Conservation (phyloP, 805 yeast species). For the Yarrowia yakushimensis region DNA sequence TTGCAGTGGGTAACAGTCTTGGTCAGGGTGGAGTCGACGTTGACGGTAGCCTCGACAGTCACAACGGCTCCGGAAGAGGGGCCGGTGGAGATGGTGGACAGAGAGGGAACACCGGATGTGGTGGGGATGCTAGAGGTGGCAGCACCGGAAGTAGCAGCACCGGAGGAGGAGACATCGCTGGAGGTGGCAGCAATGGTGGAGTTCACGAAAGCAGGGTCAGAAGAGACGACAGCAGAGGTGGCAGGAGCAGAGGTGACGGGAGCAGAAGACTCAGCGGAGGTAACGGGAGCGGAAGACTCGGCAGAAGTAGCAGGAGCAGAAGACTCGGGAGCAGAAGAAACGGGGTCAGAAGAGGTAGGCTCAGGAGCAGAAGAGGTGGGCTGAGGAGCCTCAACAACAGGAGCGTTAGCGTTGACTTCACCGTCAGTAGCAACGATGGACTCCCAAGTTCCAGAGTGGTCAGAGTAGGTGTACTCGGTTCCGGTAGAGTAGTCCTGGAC, state of each 20-base stretch:
- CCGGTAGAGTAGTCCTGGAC: slow-evolving; percentile 57
- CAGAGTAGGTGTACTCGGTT: slow-evolving; percentile 42
- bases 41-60: not conserved
- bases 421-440: slow-evolving; percentile 45
- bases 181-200: slow-evolving; percentile 13
- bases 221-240: not conserved
- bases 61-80: not conserved
- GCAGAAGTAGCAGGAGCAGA: not conserved
- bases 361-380: not conserved
- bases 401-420: slow-evolving; percentile 37
- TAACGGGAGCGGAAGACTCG: not conserved
- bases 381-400: not conserved
- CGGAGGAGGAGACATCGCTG: not conserved
- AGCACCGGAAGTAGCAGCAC: not conserved
- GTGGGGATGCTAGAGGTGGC: not conserved
- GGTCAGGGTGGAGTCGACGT: slow-evolving; percentile 11
- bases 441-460: slow-evolving; percentile 41
- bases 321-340: not conserved
- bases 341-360: not conserved
- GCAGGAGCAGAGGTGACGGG: not conserved
- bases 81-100: slow-evolving; percentile 9
- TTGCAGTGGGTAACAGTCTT: slow-evolving; percentile 19
- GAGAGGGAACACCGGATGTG: no score
- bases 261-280: not conserved
- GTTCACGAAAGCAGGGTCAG: not conserved